Conservation (phyloP, 2,329 filamentous ascomycete genomes). For the Ambrosiella cleistominuta region DNA sequence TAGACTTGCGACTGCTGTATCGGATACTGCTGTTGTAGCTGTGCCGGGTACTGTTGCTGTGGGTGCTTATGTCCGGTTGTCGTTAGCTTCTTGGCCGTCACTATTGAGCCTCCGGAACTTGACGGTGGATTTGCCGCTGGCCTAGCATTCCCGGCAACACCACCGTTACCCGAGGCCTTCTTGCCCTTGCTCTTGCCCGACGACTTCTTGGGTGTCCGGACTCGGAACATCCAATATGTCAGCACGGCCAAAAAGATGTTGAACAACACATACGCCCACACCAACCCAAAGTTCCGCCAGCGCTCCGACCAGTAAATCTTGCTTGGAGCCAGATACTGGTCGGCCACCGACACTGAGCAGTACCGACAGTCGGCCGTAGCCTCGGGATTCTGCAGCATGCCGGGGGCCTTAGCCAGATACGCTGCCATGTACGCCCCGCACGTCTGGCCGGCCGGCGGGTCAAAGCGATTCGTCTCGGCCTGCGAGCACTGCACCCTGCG, state of each 20-base stretch:
- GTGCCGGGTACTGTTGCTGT: neutral
- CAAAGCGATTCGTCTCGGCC: constrained; percentile 45
- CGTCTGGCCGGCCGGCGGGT: constrained; percentile 42
- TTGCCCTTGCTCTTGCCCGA: neutral
- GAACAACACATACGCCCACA: constrained; percentile 50
- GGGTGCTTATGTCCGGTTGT: neutral
- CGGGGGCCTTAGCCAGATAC: constrained; percentile 33
- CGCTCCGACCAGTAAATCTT: constrained; percentile 33
- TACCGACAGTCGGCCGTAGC: constrained; percentile 44
- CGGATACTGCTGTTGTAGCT: neutral
- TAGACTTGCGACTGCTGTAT: neutral
- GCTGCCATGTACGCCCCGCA: constrained; percentile 45
- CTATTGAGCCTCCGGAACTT: too few relatives aligned
- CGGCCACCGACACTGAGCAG: constrained; percentile 45
- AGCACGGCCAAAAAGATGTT: constrained; percentile 41
- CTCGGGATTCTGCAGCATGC: constrained; percentile 43
- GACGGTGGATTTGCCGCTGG: too few relatives aligned
- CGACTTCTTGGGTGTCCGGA: constrained; percentile 20
- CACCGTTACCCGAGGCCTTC: neutral
- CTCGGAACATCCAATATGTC: constrained; percentile 46
- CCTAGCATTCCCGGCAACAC: neutral
- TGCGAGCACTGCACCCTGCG: constrained; percentile 33
- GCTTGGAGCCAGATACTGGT: constrained; percentile 36
- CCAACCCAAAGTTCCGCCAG: constrained; percentile 54
- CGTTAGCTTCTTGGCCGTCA: neutral